Evolutionary conservation across 495 filamentous ascomycete genomes (phyloP), one percentile per base, ranked within the genome.

Genomic region (Aspergillus diversus): DNA sequence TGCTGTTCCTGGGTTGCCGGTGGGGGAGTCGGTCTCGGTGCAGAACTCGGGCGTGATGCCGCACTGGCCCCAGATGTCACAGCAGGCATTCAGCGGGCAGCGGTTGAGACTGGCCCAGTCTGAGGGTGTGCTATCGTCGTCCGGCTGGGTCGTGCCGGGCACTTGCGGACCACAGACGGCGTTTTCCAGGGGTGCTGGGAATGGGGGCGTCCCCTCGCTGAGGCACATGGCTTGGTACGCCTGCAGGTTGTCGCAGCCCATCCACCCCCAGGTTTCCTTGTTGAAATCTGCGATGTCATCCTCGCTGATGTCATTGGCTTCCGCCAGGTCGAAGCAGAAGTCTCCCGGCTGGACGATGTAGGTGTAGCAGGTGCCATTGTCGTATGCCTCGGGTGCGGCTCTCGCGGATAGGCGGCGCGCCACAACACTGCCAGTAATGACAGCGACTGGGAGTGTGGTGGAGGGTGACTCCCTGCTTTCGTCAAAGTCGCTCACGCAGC

Each of bases 231-330:
- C 17, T 5, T 49, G 17, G 46, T 49, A n/a, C 6, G 46, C 6
- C 39, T 39, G 53, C 1, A 66, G 39, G 15, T 58, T 34, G 4
- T 51, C 16, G 16, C 63, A 65, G n/a, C 63, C 63, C 7, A 21
- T n/a, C 63, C 55, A 66, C 7, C 63, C 63, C 63, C 59, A 66
- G 12, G 79, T 83, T 3, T 76, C 60, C 21, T 69, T 71, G 69
- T 84, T 84, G 57, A 60, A 77, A 0, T 34, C 49, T 5, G 76
- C 70, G 7, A 84, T 63, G 1, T 81, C 59, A 9, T 61, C 54
- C 33, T 39, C n/a, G 16, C 33, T 56, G n/a, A 56, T 17, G 17
- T 16, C 16, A 12, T 56, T 17, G 33, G 33, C 37, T 8, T 9
- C 33, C 15, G 46, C 46, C 15, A 49, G 15, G 15, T 12, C 15